Evolutionary conservation across 148 eudicot genomes (phyloP).

Genomic region (Dysphania ambrosioides): DNA sequence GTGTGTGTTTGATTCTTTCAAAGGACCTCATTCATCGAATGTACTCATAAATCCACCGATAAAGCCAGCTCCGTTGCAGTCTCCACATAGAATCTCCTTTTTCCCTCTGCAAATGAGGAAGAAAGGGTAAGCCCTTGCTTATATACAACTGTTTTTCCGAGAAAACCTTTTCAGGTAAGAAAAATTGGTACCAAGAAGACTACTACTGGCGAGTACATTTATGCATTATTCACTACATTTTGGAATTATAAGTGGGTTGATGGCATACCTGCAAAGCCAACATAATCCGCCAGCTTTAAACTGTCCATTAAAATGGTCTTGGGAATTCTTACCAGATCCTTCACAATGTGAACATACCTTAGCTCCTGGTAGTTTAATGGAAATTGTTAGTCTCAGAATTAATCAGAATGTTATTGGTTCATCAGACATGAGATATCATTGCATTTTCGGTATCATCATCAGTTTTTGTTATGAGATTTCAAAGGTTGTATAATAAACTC

Average conservation of each 20-base stretch:
- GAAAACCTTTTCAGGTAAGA: too few relatives aligned
- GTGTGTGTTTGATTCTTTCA: not conserved
- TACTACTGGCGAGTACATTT: too few relatives aligned
- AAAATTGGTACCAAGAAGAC: not conserved
- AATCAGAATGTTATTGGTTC: not conserved
- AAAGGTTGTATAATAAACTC: too few relatives aligned
- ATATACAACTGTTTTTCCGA: too few relatives aligned
- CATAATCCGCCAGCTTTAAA: conserved; percentile 51
- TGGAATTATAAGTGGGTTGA: not conserved
- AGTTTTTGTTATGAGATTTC: too few relatives aligned
- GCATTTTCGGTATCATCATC: too few relatives aligned
- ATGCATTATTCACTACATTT: not conserved
- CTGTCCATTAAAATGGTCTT: conserved; percentile 50
- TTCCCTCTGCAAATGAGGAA: conserved; percentile 31
- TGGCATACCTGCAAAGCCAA: conserved; percentile 57
- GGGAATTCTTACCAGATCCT: conserved; percentile 48
- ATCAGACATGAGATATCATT: too few relatives aligned
- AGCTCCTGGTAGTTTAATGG: conserved; percentile 32
- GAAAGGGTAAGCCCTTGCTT: not conserved
- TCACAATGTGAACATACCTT: conserved; percentile 42
- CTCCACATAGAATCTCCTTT: conserved; percentile 44
- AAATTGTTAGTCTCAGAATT: not conserved
- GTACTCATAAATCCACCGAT: conserved; percentile 49
- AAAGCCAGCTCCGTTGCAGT: conserved; percentile 52
- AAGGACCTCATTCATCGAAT: conserved; percentile 28